phyloP scores from a whole-genome alignment of 192 early-diverging fungal genomes.

The Funneliformis geosporum region DNA sequence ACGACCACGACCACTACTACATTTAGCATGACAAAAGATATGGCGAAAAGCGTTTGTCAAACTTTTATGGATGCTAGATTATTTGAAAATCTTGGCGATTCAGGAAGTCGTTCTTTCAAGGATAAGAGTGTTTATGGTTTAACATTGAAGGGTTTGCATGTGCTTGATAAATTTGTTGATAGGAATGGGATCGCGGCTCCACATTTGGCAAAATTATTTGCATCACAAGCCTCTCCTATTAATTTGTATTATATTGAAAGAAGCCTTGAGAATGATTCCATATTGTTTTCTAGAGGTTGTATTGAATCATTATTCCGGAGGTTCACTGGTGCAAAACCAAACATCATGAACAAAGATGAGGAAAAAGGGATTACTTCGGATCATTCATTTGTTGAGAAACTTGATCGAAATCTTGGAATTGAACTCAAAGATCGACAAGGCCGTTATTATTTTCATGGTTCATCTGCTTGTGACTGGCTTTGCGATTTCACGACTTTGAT shows the following conservation, averaged over 20 bases:
- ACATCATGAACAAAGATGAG: constrained; percentile 33
- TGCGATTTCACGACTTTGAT: constrained; percentile 53
- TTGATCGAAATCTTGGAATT: constrained; percentile 43
- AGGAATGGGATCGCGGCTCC: constrained; percentile 45
- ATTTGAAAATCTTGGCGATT: constrained; percentile 47
- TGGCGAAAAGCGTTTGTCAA: constrained; percentile 56
- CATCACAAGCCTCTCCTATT: constrained; percentile 27
- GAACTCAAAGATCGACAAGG: constrained; percentile 47
- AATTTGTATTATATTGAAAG: constrained; percentile 45
- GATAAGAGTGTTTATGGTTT: constrained; percentile 48
- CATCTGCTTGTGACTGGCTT: constrained; percentile 51
- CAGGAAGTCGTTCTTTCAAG: constrained; percentile 46
- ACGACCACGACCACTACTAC: constrained; percentile 59
- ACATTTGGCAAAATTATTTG: constrained; percentile 38
- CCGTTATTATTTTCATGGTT: constrained; percentile 51
- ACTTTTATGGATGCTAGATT: constrained; percentile 57
- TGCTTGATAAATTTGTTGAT: constrained; percentile 51
- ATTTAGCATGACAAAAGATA: constrained; percentile 56
- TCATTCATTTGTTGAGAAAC: constrained; percentile 8
- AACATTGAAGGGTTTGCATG: constrained; percentile 52
- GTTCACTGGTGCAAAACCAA: constrained; percentile 50
- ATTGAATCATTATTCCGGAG: constrained; percentile 46
- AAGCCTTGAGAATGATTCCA: constrained; percentile 49
- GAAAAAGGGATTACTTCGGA: not conserved
- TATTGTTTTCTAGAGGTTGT: constrained; percentile 41